Percentiles rank a stretch among this genome's conserved stretches.
Conservation (phyloP, 108 stramenopile genomes). For the Chaetoceros muelleri region DNA sequence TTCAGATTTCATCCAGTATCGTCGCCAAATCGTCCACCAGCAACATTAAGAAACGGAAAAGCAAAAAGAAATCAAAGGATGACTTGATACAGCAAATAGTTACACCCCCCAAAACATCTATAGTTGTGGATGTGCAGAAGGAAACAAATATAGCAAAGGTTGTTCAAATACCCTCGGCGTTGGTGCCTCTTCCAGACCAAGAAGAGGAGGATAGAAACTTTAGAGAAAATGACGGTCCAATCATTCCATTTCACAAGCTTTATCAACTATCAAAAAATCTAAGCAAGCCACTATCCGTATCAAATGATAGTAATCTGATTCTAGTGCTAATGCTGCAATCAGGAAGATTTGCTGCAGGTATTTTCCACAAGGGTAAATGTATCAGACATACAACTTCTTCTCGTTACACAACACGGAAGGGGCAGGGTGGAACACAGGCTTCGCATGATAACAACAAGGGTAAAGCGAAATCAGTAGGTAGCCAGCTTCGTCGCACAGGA, state of each 20-base stretch:
- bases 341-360: constrained; percentile 63
- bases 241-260: neutral
- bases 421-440: constrained; percentile 82
- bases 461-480: constrained; percentile 71
- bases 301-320: neutral
- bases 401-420: constrained; percentile 75
- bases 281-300: neutral
- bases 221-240: neutral
- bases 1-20: too few species aligned
- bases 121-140: neutral
- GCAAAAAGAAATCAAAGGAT: neutral
- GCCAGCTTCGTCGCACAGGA: constrained; percentile 73
- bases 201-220: neutral
- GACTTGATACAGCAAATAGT: neutral
- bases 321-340: constrained; percentile 56
- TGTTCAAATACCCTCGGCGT: neutral
- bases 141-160: neutral
- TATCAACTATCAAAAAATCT: neutral
- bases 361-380: constrained; percentile 36
- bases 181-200: neutral
- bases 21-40: too few species aligned
- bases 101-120: neutral
- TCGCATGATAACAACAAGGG: constrained; percentile 37
- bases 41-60: too few species aligned
- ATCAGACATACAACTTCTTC: constrained; percentile 45